A percentile compares a stretch with the other conserved stretches of the same genome.
phyloP scores from a whole-genome alignment of 2,329 filamentous ascomycete species.

The Talaromyces sp. region DNA sequence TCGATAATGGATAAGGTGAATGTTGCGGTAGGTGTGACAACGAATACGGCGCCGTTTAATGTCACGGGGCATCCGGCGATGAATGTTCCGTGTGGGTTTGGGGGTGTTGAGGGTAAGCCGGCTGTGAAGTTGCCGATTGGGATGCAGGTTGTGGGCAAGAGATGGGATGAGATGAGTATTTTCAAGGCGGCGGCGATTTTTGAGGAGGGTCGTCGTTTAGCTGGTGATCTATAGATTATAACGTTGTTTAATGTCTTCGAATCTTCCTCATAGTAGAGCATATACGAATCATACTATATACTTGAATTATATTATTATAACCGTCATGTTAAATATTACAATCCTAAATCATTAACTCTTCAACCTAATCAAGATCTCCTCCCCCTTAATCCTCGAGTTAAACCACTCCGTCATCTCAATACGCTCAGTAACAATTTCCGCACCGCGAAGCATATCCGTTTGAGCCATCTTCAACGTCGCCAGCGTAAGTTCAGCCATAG shows the following conservation, averaged over 20 bases:
- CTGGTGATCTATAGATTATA: background rate
- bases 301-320: background rate
- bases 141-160: constrained; percentile 54
- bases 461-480: constrained; percentile 45
- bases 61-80: constrained; percentile 53
- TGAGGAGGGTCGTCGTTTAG: constrained; percentile 21
- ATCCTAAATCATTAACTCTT: background rate
- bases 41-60: constrained; percentile 52
- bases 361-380: constrained; percentile 38
- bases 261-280: background rate
- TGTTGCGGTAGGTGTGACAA: constrained; percentile 46
- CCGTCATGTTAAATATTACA: background rate
- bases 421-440: constrained; percentile 39
- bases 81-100: constrained; percentile 45
- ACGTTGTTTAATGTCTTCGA: background rate
- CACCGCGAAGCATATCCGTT: constrained; percentile 47
- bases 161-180: constrained; percentile 31
- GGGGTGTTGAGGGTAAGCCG: background rate
- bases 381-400: constrained; percentile 53
- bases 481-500: constrained; percentile 45
- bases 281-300: background rate
- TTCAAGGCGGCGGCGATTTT: constrained; percentile 32
- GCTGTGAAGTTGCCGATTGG: constrained; percentile 50
- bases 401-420: constrained; percentile 59
- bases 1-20: constrained; percentile 43